These are phyloP conservation scores for Neocatenulostroma microsporum DNA, from an alignment of 2,329 filamentous ascomycete species.

Conservation along the genomic window DNA sequence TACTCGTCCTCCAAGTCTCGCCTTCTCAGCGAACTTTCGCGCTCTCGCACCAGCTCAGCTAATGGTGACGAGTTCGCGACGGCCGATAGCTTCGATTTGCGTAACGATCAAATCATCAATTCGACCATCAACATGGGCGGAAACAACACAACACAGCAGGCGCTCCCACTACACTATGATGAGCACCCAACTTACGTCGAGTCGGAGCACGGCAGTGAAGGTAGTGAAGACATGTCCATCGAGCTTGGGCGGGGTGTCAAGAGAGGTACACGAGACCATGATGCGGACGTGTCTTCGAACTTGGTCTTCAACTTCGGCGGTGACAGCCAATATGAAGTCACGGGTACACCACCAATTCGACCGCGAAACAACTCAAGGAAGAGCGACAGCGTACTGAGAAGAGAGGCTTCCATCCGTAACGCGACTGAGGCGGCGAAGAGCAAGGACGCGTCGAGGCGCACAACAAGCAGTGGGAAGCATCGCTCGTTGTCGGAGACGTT, in stretches of 20 bases:
- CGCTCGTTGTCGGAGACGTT: conserved; percentile 51
- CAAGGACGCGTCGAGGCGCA: conserved; percentile 27
- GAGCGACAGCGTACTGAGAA: conserved; percentile 33
- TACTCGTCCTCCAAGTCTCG: conserved; percentile 3
- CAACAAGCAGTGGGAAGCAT: conserved; percentile 26
- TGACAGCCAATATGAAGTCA: conserved; percentile 41
- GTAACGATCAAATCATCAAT: conserved; percentile 12
- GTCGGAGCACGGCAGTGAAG: conserved; percentile 24
- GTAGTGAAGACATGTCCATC: conserved; percentile 43
- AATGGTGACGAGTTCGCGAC: conserved; percentile 10
- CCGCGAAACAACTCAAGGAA: conserved; percentile 24
- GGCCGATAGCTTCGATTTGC: conserved; percentile 11
- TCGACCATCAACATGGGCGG: conserved; percentile 13
- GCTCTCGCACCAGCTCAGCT: conserved; percentile 9
- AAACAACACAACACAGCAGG: conserved; percentile 4
- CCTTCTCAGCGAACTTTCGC: conserved; percentile 6
- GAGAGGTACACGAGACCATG: conserved; percentile 30
- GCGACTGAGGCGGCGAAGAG: conserved; percentile 33
- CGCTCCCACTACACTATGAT: conserved; percentile 16
- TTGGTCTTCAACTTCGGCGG: conserved; percentile 43
- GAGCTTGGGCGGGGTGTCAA: conserved; percentile 49
- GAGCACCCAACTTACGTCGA: conserved; percentile 9
- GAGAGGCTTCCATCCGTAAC: conserved; percentile 40
- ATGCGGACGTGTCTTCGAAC: conserved; percentile 44
- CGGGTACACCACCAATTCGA: conserved; percentile 34